Evolutionary conservation across 176 grass and related monocot species (phyloP).

Genomic region (Aegilops bicornis): DNA sequence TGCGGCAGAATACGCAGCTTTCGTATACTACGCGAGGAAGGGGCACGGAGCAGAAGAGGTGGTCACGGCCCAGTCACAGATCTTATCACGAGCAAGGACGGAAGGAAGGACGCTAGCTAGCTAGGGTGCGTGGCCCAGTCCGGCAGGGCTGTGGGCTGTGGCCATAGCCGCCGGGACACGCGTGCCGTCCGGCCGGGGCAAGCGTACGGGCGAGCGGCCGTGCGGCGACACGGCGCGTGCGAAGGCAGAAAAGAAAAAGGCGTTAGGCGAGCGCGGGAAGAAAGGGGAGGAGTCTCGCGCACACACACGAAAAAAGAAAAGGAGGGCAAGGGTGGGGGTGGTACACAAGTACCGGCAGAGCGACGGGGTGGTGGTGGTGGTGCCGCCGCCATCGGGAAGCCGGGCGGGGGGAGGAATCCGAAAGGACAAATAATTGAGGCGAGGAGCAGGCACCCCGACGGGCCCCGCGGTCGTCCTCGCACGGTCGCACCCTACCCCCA

Average conservation of each 20-base stretch:
- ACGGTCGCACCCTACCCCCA: background rate
- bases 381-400: background rate
- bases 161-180: background rate
- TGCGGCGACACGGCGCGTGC: background rate
- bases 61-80: background rate
- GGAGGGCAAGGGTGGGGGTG: too few relatives aligned
- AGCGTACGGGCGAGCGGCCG: background rate
- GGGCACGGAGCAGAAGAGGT: background rate
- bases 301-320: background rate
- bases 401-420: constrained; percentile 25
- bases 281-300: too few relatives aligned
- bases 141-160: background rate
- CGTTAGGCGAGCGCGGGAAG: background rate
- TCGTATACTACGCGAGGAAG: background rate
- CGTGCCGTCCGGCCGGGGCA: background rate
- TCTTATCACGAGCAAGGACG: background rate
- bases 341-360: background rate
- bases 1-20: background rate
- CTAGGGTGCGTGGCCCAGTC: background rate
- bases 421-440: constrained; percentile 45
- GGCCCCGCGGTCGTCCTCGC: background rate
- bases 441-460: background rate
- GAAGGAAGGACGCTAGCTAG: too few relatives aligned
- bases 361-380: background rate
- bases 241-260: background rate